Conservation (phyloP, 345 rosid genomes). For the Eutrema yunnanense region DNA sequence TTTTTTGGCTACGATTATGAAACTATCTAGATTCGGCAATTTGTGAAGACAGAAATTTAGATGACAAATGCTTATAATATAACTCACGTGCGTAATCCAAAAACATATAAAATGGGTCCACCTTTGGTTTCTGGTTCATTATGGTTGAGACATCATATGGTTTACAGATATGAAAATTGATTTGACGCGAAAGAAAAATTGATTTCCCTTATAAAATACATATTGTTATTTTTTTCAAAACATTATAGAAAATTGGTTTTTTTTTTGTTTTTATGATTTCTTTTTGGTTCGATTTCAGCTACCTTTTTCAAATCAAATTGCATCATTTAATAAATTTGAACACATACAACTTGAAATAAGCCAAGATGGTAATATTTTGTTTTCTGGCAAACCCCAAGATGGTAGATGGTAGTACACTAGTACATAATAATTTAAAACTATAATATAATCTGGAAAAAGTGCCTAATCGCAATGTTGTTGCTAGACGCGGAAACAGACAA, state of each 20-base stretch:
- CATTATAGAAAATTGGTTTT: background rate
- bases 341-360: background rate
- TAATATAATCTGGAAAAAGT: background rate
- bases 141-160: background rate
- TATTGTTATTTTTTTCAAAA: background rate
- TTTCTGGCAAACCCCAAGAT: background rate
- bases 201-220: background rate
- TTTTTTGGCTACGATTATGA: background rate
- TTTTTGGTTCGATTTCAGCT: background rate
- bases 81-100: background rate
- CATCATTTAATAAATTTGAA: background rate
- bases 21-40: too few relatives aligned
- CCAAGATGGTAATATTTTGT: background rate
- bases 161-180: background rate
- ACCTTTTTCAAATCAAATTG: background rate
- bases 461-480: background rate
- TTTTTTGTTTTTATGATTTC: too few relatives aligned
- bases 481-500: conserved; percentile 3
- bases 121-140: background rate
- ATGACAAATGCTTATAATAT: background rate
- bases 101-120: background rate
- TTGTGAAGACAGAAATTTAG: background rate
- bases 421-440: background rate
- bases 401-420: background rate
- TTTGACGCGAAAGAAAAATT: background rate